Evolutionary conservation across 345 rosid genomes (phyloP), one percentile per base, ranked within the genome.

Genomic region (Litchi chinensis): DNA sequence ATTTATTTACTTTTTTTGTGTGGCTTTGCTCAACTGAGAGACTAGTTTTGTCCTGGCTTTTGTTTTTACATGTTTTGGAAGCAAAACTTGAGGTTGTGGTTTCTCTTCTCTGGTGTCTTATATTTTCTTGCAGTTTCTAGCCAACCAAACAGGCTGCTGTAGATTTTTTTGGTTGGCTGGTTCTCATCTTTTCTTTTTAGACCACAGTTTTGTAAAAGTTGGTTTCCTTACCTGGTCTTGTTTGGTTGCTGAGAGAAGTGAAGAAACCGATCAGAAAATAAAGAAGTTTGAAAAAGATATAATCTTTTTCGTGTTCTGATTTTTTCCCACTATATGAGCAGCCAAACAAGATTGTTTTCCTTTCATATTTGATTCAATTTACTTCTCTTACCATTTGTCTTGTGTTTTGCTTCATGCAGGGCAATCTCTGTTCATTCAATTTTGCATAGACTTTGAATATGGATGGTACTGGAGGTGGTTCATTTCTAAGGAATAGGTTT

Each of bases 401-500:
- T 79, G 63, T 79, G 63, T 28, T 75, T 12, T 22, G 24, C 62
- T 37, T 22, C 8, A 4, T 73, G 39, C 80, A 77, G 74, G 74
- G 59, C 12, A 72, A 65, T 81, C 68, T 65, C 69, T 37, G 6
- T 69, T 70, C 72, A 57, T 22, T 44, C 63, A 69, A 40, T 6
- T 48, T 41, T 41, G 67, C 65, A 26, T n/a, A 28, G 63, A 63
- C 24, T 46, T 65, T 12, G 76, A 66, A 46, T 18, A 85, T 88
- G 91, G 84, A 85, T 40, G 81, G 67, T 24, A 44, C 71, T 6
- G 86, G 86, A 66, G 70, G 74, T 77, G 73, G 72, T 74, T 83
- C 90, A 50, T 85, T 86, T 72, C 65, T 84, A 46, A 83, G 88
- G 80, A 85, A 79, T 48, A 82, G 87, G 76, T 77, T 88, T 56